A percentile compares a stretch with the other conserved stretches of the same genome.
phyloP scores from a whole-genome alignment of 352 stramenopile species.

The Globisporangium radiosum region DNA sequence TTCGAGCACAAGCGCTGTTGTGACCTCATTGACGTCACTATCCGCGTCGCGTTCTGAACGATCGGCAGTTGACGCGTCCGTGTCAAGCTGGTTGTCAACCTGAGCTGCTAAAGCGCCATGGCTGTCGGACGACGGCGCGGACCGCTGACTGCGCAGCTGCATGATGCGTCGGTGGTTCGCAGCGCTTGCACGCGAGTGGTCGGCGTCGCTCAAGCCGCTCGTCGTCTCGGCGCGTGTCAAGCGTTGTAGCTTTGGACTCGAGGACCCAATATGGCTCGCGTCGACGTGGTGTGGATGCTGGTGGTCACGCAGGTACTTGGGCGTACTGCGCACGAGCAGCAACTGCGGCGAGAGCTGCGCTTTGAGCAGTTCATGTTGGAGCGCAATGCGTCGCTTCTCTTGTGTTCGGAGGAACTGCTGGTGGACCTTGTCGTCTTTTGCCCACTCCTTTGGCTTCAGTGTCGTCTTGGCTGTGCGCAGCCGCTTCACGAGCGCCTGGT shows the following conservation, averaged over 20 bases:
- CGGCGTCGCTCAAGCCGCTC: background rate
- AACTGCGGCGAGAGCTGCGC: conserved; percentile 36
- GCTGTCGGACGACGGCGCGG: conserved; percentile 1
- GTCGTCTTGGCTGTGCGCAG: conserved; percentile 60
- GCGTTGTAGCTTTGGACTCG: too few relatives aligned
- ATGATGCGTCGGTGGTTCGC: conserved; percentile 56
- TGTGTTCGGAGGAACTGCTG: conserved; percentile 59
- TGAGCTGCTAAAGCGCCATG: background rate
- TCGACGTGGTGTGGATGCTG: conserved; percentile 2
- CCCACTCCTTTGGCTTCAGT: conserved; percentile 58
- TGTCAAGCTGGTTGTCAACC: conserved; percentile 4
- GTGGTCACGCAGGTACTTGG: conserved; percentile 13
- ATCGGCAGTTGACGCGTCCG: background rate
- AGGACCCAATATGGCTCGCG: too few relatives aligned
- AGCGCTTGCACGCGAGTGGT: conserved; percentile 18
- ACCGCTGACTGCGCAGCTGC: conserved; percentile 38
- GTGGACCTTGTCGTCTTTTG: conserved; percentile 68
- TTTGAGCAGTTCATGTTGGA: conserved; percentile 50
- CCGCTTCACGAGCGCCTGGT: conserved; percentile 60
- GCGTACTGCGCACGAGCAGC: conserved; percentile 15
- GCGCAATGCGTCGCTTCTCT: conserved; percentile 33
- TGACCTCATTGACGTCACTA: background rate
- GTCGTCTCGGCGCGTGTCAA: too few relatives aligned
- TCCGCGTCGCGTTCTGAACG: conserved; percentile 21
- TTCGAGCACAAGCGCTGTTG: conserved; percentile 13